A percentile compares a stretch with the other conserved stretches of the same genome.
Evolutionary conservation across 192 early-diverging fungal species (phyloP).

Genomic region (Umbelopsis ramanniana): DNA sequence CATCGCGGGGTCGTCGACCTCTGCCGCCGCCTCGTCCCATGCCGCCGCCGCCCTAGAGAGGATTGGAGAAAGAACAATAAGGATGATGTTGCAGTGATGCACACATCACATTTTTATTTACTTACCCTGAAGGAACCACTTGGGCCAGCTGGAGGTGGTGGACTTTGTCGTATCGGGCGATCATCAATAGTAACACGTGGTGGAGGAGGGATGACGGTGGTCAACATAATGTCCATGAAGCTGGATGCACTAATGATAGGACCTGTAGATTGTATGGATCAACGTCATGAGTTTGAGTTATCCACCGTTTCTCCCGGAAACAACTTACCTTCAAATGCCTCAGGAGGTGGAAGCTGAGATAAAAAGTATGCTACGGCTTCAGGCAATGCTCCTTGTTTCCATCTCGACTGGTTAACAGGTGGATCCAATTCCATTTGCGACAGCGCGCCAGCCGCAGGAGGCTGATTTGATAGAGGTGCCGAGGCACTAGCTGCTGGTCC

Average conservation of each 20-base stretch:
- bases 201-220: constrained; percentile 46
- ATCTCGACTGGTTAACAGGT: constrained; percentile 20
- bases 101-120: not conserved
- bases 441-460: constrained; percentile 47
- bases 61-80: no score
- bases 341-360: constrained; percentile 47
- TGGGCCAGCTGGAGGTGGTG: constrained; percentile 12
- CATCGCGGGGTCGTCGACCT: constrained; percentile 45
- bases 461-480: constrained; percentile 44
- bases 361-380: constrained; percentile 52
- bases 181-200: constrained; percentile 25
- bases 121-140: not conserved
- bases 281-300: not conserved
- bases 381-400: constrained; percentile 45
- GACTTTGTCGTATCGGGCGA: constrained; percentile 32
- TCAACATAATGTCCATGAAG: constrained; percentile 49
- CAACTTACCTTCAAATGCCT: constrained; percentile 44
- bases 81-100: no score
- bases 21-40: constrained; percentile 28
- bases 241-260: constrained; percentile 44
- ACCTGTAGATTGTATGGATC: not conserved
- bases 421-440: not conserved
- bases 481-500: constrained; percentile 46
- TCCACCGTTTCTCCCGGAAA: not conserved
- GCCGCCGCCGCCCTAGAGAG: not conserved